phyloP scores from a whole-genome alignment of 805 yeast species.

The Maudiozyma barnettii region DNA sequence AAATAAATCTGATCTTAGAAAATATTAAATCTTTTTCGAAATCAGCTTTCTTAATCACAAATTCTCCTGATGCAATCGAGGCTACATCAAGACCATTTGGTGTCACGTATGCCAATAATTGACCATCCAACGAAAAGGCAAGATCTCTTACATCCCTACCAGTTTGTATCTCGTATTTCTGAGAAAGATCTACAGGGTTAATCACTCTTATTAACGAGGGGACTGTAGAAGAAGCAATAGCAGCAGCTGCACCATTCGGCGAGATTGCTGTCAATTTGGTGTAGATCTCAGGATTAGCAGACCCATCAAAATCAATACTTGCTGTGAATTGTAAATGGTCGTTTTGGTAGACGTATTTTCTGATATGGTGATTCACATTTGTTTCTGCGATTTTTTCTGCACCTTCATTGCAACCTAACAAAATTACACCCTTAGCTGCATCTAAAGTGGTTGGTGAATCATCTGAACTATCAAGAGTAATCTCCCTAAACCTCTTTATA shows the following conservation, averaged over 20 bases:
- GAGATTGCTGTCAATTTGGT: conserved; percentile 50
- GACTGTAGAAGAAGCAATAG: conserved; percentile 54
- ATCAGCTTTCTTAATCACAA: conserved; percentile 29
- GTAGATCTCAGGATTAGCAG: conserved; percentile 45
- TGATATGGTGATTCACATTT: conserved; percentile 53
- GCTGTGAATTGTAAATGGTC: conserved; percentile 54
- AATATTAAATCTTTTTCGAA: conserved; percentile 25
- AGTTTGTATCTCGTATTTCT: conserved; percentile 45
- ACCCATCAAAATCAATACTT: conserved; percentile 46
- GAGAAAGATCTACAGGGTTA: conserved; percentile 45
- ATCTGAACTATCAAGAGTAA: conserved; percentile 50
- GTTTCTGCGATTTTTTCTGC: conserved; percentile 48
- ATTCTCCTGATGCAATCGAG: conserved; percentile 34
- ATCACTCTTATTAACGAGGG: conserved; percentile 60
- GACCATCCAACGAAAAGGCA: conserved; percentile 57
- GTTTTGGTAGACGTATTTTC: conserved; percentile 53
- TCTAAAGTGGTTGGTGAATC: conserved; percentile 87
- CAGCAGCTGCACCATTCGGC: conserved; percentile 52
- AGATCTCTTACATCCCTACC: conserved; percentile 53
- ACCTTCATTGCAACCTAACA: conserved; percentile 72
- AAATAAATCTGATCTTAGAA: conserved; percentile 31
- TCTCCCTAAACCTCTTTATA: conserved; percentile 54
- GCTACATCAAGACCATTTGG: conserved; percentile 38
- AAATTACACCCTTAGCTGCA: conserved; percentile 35
- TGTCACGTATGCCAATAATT: conserved; percentile 55